Base-by-base conservation (phyloP, 441 rosid genomes). In the Pelargonium fulgidum region DNA sequence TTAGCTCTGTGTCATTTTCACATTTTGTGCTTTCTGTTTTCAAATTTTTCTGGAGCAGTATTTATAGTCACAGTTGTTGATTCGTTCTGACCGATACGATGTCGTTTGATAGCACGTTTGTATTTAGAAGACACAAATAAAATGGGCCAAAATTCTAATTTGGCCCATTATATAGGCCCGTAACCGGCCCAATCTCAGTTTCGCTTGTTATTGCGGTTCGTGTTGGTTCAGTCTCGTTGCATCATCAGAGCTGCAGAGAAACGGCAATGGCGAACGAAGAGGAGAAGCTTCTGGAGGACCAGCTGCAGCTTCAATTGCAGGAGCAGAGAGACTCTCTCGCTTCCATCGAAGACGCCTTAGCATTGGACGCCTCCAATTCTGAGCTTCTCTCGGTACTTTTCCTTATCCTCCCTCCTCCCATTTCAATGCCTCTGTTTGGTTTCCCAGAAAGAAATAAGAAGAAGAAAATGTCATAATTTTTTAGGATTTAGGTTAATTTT, bases 251-350 rank as follows among this genome's bases (percentile, higher is more conserved):
- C 24, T 33, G 39, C 39, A 54, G 2, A 17, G 61, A 17, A 54
- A 1, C 69, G 47, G 72, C 76, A 52, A 90, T 86, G 98, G 88
- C 84, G 75, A 76, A 77, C 78, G 94, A 88, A 66, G 97, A 88
- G 73, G 92, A 89, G 76, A 89, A 82, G 79, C 83, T 75, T 64
- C 77, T 93, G 4, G 97, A 93, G 88, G 64, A 79, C 58, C 92
- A 88, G 81, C 88, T 93, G 8, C 96, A 91, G 65, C 59, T 72
- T 26, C 97, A 93, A 72, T 79, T 91, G 45, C 70, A 75, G 9
- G 96, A 91, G 71, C 99, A 91, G 70, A 85, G 70, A 63, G 96
- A 89, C 17, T 87, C 99, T 2, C 90, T 93, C 20, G 75, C 84
- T 45, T 84, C 88, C 74, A 66, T 93, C 41, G 69, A 83, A 26